Evolutionary conservation across 371 early-diverging fungal species (phyloP), one percentile per base, ranked within the genome.

Genomic region (Phascolomyces articulosus): DNA sequence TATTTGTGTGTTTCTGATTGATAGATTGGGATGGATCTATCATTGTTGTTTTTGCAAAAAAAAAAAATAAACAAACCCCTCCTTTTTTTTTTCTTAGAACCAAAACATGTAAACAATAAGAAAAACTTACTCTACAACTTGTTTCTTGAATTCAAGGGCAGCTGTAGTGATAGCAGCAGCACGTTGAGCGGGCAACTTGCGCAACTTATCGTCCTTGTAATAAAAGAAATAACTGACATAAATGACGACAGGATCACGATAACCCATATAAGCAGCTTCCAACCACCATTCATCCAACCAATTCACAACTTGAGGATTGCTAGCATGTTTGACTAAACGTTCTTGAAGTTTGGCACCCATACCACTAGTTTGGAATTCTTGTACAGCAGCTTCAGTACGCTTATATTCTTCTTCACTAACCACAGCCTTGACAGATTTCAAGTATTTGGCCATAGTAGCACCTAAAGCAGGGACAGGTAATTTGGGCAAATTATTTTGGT

Each of bases 261-360:
- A 98, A 16, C 90, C 92, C 85, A 95, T 89, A 77, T 98, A 98
- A 60, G 94, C 93, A 58, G 88, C 80, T 60, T 95, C 94, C 73
- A 91, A 90, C 98, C 98, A 85, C 97, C 97, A 97, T 65, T 95
- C 95, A 73, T 93, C 93, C 68, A 98, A 85, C 98, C 96, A 95
- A 84, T 93, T 93, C 60, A 83, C 85, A 38, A 86, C 75, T 40
- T 75, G 82, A 62, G 89, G 89, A 63, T 87, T 78, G 58, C 83
- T 79, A 56, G 87, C 88, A 68, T 80, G 86, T 60, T 90, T 91
- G 38, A 87, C 58, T 41, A 98, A 81, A 53, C 98, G 90, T 41
- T 84, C 78, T 74, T 97, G 97, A 28, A 98, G 87, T 64, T 85
- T 82, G 64, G 91, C 88, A 31, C 95, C 96, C 20, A 85, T 60